Percentiles rank a stretch among this genome's conserved stretches.
phyloP scores from a whole-genome alignment of 108 stramenopile genomes.

The Stephanodiscus minutulus region DNA sequence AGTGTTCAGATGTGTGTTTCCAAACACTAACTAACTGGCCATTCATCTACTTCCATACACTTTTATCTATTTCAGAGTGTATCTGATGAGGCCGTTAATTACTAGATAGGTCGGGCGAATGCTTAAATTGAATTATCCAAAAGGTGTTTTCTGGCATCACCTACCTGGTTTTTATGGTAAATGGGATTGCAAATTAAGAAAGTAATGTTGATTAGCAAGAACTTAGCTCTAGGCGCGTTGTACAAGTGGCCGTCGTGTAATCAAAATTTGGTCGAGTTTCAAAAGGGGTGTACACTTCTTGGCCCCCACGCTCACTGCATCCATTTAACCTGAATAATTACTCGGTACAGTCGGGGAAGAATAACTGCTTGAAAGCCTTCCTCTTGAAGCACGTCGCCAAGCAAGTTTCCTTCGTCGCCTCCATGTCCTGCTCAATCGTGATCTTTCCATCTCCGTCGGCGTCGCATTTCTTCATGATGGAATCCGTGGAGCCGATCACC shows the following conservation, averaged over 20 bases:
- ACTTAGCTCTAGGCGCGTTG: no score
- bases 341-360: constrained; percentile 82
- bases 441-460: constrained; percentile 75
- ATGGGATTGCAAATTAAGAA: no score
- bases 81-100: no score
- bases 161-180: no score
- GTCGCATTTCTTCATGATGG: constrained; percentile 46
- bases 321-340: constrained; percentile 14
- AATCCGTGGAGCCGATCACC: constrained; percentile 37
- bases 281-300: neutral
- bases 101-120: no score
- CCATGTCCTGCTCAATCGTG: constrained; percentile 78
- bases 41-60: no score
- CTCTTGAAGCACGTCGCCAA: constrained; percentile 87
- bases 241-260: no score
- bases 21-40: no score
- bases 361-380: constrained; percentile 74
- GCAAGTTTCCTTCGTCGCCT: constrained; percentile 75
- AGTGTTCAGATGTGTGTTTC: no score
- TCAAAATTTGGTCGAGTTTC: neutral
- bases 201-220: neutral
- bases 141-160: no score
- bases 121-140: no score
- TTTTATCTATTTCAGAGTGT: no score
- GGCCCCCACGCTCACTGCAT: neutral